These are phyloP conservation scores for Austroboletus olivaceoglutinosus DNA, from an alignment of 1,284 basidiomycete genomes.

Conservation along the genomic window DNA sequence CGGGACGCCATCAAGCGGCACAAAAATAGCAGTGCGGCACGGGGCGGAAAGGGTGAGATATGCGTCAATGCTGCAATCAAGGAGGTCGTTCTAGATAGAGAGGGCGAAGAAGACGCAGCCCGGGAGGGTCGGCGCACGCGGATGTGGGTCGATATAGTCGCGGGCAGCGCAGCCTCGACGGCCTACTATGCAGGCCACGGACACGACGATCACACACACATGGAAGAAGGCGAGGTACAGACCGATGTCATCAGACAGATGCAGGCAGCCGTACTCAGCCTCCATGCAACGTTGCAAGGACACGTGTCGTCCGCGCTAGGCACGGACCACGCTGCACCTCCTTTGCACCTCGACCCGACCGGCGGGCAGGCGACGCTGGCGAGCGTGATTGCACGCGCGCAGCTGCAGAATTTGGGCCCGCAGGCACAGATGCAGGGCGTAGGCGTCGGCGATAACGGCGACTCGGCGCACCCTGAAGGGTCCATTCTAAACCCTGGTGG, in stretches of 20 bases:
- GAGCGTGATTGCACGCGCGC: constrained; percentile 64
- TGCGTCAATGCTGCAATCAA: constrained; percentile 56
- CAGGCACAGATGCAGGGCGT: constrained; percentile 10
- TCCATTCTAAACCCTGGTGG: constrained; percentile 6
- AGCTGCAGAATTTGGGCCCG: constrained; percentile 42
- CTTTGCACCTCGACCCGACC: constrained; percentile 40
- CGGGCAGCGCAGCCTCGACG: constrained; percentile 31
- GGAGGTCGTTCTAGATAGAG: constrained; percentile 58
- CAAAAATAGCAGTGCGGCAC: constrained; percentile 52
- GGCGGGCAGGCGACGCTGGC: constrained; percentile 61
- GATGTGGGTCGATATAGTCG: constrained; percentile 58
- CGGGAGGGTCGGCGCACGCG: constrained; percentile 58
- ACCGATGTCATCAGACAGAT: constrained; percentile 47
- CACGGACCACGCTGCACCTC: constrained; percentile 34
- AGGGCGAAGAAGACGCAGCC: constrained; percentile 48
- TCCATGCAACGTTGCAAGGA: constrained; percentile 58
- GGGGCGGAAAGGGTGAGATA: constrained; percentile 45
- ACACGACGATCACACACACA: constrained; percentile 31
- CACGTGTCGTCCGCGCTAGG: constrained; percentile 58
- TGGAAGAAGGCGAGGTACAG: constrained; percentile 67
- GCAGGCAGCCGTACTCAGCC: constrained; percentile 51
- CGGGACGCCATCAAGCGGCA: constrained; percentile 76
- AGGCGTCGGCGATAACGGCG: constrained; percentile 6
- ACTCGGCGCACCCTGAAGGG: constrained; percentile 12
- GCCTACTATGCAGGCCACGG: constrained; percentile 17